Evolutionary conservation across 108 stramenopile genomes (phyloP), one percentile per base, ranked within the genome.

Genomic region (Nitzschia sp.): DNA sequence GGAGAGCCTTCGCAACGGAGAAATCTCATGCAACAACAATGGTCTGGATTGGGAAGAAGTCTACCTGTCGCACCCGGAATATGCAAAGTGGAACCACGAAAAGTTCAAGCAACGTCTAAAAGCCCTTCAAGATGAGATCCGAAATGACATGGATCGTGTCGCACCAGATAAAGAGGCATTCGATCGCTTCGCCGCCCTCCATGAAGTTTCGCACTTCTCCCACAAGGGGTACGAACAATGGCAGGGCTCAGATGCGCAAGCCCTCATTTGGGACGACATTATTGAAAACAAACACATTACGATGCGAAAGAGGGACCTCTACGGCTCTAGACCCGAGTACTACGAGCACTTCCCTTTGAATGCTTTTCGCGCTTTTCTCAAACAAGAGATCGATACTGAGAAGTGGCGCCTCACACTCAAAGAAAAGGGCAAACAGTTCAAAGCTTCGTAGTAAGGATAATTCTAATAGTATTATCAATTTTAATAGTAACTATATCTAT

Each of bases 201-300:
- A 70, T 32, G 23, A 17, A 46, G 29, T 70, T 9, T 59, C 57
- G n/a, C 31, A n/a, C 13, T 31, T 58, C 3, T 38, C 15, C 45
- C 26, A 59, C 23, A 31, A 59, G 8, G 69, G 69, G 21, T 48
- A 47, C 19, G 45, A 31, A 19, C 69, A 70, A 21, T 70, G 69
- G 69, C 57, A 70, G 45, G 69, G 59, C 6, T 70, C 69, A 13
- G 27, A 46, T 15, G 31, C 56, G 30, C 59, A 70, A 48, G 18
- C 15, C 17, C 8, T 30, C 23, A 9, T 60, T 13, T 9, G 23
- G 23, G 58, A 59, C 19, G 69, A 70, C 33, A 59, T 70, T 3
- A 24, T 9, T 5, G 28, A 19, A 11, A 18, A 70, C 2, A 25
- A 42, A 27, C 49, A 51, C 26, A 56, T 23, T 23, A 46, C 25